These are phyloP conservation scores for Apium graveolens DNA, from an alignment of 129 eudicot species.

Conservation along the genomic window DNA sequence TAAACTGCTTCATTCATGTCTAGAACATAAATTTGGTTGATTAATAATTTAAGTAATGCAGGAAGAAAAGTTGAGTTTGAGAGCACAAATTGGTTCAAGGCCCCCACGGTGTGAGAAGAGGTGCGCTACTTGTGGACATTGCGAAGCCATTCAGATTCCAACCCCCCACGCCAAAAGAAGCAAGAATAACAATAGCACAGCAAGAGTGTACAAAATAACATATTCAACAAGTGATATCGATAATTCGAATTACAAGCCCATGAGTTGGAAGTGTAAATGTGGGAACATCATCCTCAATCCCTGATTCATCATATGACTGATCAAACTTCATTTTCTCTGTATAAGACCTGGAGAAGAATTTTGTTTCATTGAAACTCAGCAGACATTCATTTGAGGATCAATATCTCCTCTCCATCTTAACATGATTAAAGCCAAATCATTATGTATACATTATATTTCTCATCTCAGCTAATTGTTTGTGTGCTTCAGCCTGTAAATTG, in stretches of 20 bases:
- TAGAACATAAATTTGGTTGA: background rate
- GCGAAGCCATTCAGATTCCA: conserved; percentile 89
- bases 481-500: too few relatives aligned
- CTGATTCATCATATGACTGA: conserved; percentile 16
- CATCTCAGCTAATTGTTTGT: too few relatives aligned
- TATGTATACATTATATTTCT: too few relatives aligned
- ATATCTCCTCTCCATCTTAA: background rate
- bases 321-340: background rate
- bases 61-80: conserved; percentile 29
- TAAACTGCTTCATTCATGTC: background rate
- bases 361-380: background rate
- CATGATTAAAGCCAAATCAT: background rate
- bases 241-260: conserved; percentile 75
- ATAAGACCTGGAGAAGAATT: background rate
- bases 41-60: conserved; percentile 8
- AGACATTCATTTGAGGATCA: background rate
- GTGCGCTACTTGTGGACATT: conserved; percentile 68
- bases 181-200: conserved; percentile 18
- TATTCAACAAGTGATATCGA: conserved; percentile 49
- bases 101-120: conserved; percentile 85
- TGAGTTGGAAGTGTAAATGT: conserved; percentile 92
- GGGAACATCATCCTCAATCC: conserved; percentile 77
- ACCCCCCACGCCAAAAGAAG: conserved; percentile 40
- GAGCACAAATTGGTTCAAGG: conserved; percentile 71
- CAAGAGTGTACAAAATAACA: conserved; percentile 17